Evolutionary conservation across 106 monocot species (phyloP).

Genomic region (Dioscorea alata): DNA sequence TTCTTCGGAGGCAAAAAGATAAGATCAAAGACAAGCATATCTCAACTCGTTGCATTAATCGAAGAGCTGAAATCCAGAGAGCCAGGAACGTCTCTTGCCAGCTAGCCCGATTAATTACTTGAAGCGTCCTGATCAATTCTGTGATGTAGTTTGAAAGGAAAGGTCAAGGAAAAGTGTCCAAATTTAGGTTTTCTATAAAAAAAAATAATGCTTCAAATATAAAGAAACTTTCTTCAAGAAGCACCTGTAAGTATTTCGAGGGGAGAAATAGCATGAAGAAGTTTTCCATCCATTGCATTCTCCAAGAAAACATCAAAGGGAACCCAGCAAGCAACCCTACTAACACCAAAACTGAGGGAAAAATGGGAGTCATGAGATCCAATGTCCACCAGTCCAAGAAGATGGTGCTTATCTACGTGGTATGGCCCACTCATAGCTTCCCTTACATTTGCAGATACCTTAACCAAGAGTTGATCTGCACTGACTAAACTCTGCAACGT

Average conservation of each 20-base stretch:
- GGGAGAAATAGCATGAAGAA: slow-evolving; percentile 63
- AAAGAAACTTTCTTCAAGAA: slow-evolving; percentile 2
- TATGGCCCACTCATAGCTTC: slow-evolving; percentile 25
- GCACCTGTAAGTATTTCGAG: slow-evolving; percentile 74
- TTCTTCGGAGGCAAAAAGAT: neutral
- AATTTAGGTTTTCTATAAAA: neutral
- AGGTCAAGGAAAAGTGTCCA: neutral
- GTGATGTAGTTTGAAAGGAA: slow-evolving; percentile 3
- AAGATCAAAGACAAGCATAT: slow-evolving; percentile 13
- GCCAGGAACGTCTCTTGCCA: slow-evolving; percentile 97
- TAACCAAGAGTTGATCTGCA: slow-evolving; percentile 29
- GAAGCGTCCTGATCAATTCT: slow-evolving; percentile 74
- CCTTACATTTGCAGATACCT: slow-evolving; percentile 38
- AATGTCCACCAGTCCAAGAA: slow-evolving; percentile 49
- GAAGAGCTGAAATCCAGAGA: slow-evolving; percentile 84
- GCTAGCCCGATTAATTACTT: slow-evolving; percentile 73
- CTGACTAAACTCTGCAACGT: slow-evolving; percentile 28
- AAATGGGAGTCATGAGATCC: slow-evolving; percentile 18
- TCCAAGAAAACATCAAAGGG: slow-evolving; percentile 87
- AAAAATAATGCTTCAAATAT: neutral
- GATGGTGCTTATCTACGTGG: slow-evolving; percentile 25
- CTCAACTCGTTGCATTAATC: slow-evolving; percentile 85
- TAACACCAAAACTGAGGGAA: slow-evolving; percentile 32
- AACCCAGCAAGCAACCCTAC: slow-evolving; percentile 61
- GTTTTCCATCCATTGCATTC: slow-evolving; percentile 78